Evolutionary conservation across 208 protist genomes (phyloP).

Genomic region (Naegleria lovaniensis): DNA sequence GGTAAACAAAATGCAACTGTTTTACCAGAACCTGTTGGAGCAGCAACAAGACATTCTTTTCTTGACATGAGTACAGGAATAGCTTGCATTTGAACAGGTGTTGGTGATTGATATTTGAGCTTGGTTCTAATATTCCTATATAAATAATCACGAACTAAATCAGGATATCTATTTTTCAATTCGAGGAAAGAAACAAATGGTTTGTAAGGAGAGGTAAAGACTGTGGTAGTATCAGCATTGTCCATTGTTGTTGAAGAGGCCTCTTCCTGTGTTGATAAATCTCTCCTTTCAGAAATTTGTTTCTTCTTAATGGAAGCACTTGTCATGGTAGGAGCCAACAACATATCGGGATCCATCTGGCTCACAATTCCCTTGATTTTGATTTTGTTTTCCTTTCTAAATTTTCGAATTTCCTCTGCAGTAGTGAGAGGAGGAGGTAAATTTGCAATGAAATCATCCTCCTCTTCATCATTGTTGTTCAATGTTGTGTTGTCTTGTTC

Average conservation of each 20-base stretch:
- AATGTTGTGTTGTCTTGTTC: not conserved
- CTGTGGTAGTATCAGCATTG: not conserved
- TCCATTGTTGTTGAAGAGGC: not conserved
- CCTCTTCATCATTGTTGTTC: not conserved
- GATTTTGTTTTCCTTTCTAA: not conserved
- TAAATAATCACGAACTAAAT: not conserved
- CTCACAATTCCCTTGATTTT: not conserved
- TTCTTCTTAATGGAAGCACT: not conserved
- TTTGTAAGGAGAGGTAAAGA: not conserved
- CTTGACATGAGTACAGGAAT: slow-evolving; percentile 79
- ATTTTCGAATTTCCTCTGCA: not conserved
- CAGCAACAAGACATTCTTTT: slow-evolving; percentile 57
- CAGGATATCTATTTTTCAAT: not conserved
- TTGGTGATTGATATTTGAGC: slow-evolving; percentile 53
- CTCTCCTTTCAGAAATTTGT: too few relatives aligned
- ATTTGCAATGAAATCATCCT: not conserved
- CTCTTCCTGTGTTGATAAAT: too few relatives aligned
- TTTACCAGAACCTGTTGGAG: slow-evolving; percentile 86
- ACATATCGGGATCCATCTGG: not conserved
- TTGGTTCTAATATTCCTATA: not conserved
- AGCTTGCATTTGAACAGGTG: slow-evolving; percentile 92
- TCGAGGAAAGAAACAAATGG: not conserved
- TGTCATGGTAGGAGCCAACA: not conserved
- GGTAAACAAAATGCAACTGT: slow-evolving; percentile 86
- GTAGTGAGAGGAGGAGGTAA: not conserved